Base-by-base conservation (phyloP, 805 yeast species). In the Kregervanrija delftensis region DNA sequence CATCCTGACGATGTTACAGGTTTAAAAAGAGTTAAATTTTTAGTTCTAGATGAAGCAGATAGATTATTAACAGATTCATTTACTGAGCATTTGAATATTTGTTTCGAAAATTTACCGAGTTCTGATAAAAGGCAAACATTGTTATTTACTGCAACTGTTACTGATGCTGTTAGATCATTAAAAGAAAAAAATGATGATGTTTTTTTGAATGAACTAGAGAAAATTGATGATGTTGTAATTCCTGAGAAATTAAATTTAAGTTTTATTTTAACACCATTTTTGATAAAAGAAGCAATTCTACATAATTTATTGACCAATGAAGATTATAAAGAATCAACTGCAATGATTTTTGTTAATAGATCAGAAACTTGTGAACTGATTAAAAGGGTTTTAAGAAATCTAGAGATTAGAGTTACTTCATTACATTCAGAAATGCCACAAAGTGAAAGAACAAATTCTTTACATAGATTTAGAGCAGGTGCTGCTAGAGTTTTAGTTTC, bases 11-110 rank as follows among this genome's bases (percentile, higher is more conserved):
- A 95, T 4, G 71, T 84, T 0, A 71, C 77, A 34, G 96, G 96
- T 0, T 68, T 93, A 40, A 78, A 82, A 54, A 72, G 95, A 53
- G 83, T 85, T 13, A 81, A 83, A 59, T 93, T 72, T 58, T 68
- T 93, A 43, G 98, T 93, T 2, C 68, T 93, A 2, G 99, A 93
- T 71, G 99, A 91, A 68, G 99, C 99, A 1, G 99, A 93, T 72
- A 75, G 96, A 49, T 67, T 93, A 30, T 74, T 93, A 50, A 86
- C 93, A 39, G 79, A 81, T 44, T 84, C 95, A 39, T 89, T 93
- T 64, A 83, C 90, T 9, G 74, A 78, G 32, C 96, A 91, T 63
- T 68, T 93, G 48, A 75, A 76, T 40, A 73, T 77, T 16, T 88
- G 96, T 57, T 75, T 91, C 56, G 68, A 71, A 5, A 76, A 80